Conservation (phyloP, 139 green algal species). For the Pleodorina starrii region DNA sequence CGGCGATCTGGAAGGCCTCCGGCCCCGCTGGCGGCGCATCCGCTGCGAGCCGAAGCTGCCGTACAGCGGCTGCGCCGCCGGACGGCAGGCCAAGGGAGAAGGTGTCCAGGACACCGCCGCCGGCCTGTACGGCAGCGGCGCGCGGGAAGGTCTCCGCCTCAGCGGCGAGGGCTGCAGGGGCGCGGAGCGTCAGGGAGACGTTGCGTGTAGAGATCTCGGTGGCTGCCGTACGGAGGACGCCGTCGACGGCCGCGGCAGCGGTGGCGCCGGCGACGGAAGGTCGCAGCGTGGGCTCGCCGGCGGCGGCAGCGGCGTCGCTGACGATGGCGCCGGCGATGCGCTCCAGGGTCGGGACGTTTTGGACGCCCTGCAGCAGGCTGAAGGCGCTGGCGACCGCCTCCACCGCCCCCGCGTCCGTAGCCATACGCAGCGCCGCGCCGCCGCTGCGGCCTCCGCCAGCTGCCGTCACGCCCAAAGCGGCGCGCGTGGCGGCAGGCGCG, state of each 20-base stretch:
- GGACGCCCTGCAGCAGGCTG: constrained; percentile 39
- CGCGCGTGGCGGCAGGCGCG: too few species aligned
- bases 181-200: constrained; percentile 1
- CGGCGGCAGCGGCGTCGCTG: constrained; percentile 2
- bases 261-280: background rate
- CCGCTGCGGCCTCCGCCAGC: background rate
- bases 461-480: too few species aligned
- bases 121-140: background rate
- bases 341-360: background rate
- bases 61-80: constrained; percentile 1
- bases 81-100: background rate
- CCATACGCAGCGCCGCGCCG: background rate
- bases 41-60: background rate
- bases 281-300: background rate
- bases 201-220: constrained; percentile 35
- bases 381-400: constrained; percentile 6
- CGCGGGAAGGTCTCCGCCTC: background rate
- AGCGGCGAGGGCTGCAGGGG: background rate
- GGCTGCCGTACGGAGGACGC: constrained; percentile 62
- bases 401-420: background rate
- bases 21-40: background rate
- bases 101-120: constrained; percentile 22
- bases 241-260: constrained; percentile 43
- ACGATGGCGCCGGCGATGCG: background rate
- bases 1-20: constrained; percentile 27